A percentile compares a stretch with the other conserved stretches of the same genome.
phyloP scores from a whole-genome alignment of 148 eudicot species.

The Rhododendron henanense region DNA sequence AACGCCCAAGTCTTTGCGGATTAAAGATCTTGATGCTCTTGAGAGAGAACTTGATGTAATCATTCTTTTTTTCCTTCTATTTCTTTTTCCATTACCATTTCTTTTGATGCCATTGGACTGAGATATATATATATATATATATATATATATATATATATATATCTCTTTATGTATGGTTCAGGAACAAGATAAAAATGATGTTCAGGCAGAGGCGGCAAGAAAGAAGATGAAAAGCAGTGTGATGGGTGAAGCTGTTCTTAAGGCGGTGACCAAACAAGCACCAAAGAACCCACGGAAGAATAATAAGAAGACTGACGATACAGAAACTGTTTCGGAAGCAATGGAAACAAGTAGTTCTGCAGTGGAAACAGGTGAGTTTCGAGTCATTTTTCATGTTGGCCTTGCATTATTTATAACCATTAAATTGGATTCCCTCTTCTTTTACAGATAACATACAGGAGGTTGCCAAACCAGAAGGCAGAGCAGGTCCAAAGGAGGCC shows the following conservation, averaged over 20 bases:
- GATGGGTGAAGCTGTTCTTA: constrained; percentile 25
- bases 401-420: neutral
- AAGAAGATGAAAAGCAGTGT: neutral
- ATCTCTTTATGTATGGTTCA: constrained; percentile 14
- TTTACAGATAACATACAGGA: constrained; percentile 34
- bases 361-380: constrained; percentile 52
- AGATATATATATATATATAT: too few relatives aligned
- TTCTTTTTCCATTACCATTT: neutral
- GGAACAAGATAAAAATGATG: constrained; percentile 60
- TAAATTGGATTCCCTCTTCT: neutral
- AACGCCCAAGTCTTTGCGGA: too few relatives aligned
- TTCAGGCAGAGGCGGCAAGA: constrained; percentile 26
- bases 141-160: too few relatives aligned
- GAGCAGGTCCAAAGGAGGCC: constrained; percentile 60
- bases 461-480: constrained; percentile 49
- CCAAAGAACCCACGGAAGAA: constrained; percentile 44
- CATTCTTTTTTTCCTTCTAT: neutral
- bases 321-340: constrained; percentile 33
- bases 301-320: constrained; percentile 25
- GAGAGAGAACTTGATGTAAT: neutral
- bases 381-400: neutral
- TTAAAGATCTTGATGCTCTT: too few relatives aligned
- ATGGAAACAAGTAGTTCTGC: constrained; percentile 21
- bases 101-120: constrained; percentile 1
- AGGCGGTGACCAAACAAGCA: constrained; percentile 23